Conservation (phyloP, 2,329 filamentous ascomycete species). For the Knufia fluminis region DNA sequence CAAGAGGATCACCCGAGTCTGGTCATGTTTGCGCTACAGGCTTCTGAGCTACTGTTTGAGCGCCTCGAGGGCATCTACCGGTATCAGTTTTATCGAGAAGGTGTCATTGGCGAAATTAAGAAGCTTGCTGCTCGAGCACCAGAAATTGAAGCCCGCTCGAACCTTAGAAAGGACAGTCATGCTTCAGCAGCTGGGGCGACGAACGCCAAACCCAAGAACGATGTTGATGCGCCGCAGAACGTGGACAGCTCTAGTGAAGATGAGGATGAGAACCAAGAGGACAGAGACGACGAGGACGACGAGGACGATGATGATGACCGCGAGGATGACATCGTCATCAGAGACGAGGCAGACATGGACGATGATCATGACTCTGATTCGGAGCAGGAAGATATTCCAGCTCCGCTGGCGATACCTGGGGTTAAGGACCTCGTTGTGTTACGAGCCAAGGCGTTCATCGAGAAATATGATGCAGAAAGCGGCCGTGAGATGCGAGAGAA, state of each 20-base stretch:
- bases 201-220: conserved; percentile 23
- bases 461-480: conserved; percentile 69
- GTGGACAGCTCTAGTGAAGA: conserved; percentile 45
- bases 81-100: conserved; percentile 95
- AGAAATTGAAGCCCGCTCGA: conserved; percentile 9
- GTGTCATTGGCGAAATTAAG: conserved; percentile 82
- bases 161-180: conserved; percentile 8
- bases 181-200: conserved; percentile 1
- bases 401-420: conserved; percentile 35
- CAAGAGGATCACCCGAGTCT: conserved; percentile 87
- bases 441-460: conserved; percentile 73
- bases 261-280: conserved; percentile 37
- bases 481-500: conserved; percentile 68
- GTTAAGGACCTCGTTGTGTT: conserved; percentile 65
- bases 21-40: conserved; percentile 78
- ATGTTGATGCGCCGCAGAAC: conserved; percentile 46
- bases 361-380: conserved; percentile 59
- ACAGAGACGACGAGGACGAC: conserved; percentile 33
- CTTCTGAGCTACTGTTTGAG: conserved; percentile 75
- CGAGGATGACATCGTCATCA: conserved; percentile 44
- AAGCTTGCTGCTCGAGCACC: conserved; percentile 55
- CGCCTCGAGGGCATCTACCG: conserved; percentile 81
- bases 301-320: conserved; percentile 38
- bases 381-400: conserved; percentile 32
- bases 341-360: conserved; percentile 48